phyloP scores from a whole-genome alignment of 163 green algal genomes.

The Volvox carteri region DNA sequence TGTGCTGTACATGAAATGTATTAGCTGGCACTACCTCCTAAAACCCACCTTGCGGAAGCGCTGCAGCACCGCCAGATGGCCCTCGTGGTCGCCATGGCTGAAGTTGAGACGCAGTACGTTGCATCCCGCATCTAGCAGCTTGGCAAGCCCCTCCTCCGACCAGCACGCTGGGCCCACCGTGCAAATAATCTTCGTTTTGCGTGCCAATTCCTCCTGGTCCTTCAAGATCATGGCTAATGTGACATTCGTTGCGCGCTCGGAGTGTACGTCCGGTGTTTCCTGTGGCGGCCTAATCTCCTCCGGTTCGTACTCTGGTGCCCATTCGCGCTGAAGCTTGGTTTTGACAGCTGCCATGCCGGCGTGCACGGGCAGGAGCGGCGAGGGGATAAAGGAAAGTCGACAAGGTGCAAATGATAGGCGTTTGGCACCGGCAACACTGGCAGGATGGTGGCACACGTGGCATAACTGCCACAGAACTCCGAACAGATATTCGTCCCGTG shows the following conservation, averaged over 20 bases:
- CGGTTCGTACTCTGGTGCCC: slow-evolving; percentile 75
- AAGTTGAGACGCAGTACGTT: slow-evolving; percentile 84
- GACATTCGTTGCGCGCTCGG: slow-evolving; percentile 70
- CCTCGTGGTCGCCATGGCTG: slow-evolving; percentile 79
- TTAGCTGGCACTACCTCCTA: too few relatives aligned
- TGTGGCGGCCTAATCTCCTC: slow-evolving; percentile 69
- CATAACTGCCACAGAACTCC: too few relatives aligned
- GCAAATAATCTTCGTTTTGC: slow-evolving; percentile 87
- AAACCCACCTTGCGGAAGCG: slow-evolving; percentile 64
- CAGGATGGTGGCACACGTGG: too few relatives aligned
- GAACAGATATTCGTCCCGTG: too few relatives aligned
- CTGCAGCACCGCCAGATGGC: slow-evolving; percentile 75
- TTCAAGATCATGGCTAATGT: slow-evolving; percentile 69
- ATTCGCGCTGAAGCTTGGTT: slow-evolving; percentile 66
- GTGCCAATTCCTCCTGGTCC: slow-evolving; percentile 59
- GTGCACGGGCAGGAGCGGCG: background rate
- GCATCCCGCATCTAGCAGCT: slow-evolving; percentile 79
- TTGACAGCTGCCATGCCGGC: slow-evolving; percentile 66
- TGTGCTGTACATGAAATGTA: too few relatives aligned
- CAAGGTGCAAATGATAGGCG: too few relatives aligned
- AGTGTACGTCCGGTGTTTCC: slow-evolving; percentile 64
- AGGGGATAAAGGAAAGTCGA: background rate
- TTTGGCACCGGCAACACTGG: too few relatives aligned
- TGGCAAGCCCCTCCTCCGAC: slow-evolving; percentile 68
- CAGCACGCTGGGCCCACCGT: slow-evolving; percentile 78